These are phyloP conservation scores for Phytophthora aleatoria DNA, from an alignment of 352 stramenopile genomes.

Conservation along the genomic window DNA sequence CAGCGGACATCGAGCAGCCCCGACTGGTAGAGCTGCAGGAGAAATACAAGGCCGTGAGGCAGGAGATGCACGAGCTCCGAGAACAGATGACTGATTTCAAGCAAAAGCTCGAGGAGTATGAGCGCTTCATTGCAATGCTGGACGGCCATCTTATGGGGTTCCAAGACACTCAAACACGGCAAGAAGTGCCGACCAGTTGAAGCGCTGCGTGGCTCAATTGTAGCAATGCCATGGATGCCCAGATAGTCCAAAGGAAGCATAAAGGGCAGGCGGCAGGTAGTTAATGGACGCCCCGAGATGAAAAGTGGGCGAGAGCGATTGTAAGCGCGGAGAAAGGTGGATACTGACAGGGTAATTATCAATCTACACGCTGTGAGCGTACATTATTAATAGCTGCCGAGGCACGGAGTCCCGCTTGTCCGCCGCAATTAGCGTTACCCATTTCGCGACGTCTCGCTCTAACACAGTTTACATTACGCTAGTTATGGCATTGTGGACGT, in stretches of 20 bases:
- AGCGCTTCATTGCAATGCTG: constrained; percentile 55
- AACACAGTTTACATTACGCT: no score
- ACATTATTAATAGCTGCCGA: constrained; percentile 1
- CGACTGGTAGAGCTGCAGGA: constrained; percentile 39
- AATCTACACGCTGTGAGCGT: constrained; percentile 24
- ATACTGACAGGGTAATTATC: constrained; percentile 21
- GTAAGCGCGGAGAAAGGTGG: neutral
- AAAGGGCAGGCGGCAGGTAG: constrained; percentile 22
- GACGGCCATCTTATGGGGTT: constrained; percentile 51
- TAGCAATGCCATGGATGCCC: constrained; percentile 21
- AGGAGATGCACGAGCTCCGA: constrained; percentile 49
- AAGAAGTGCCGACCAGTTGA: constrained; percentile 30
- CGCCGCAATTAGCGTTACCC: constrained; percentile 3
- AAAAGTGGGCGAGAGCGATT: constrained; percentile 5
- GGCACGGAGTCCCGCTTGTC: constrained; percentile 12
- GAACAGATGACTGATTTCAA: constrained; percentile 50
- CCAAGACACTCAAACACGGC: constrained; percentile 32
- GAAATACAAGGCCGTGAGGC: constrained; percentile 44
- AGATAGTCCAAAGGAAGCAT: constrained; percentile 26
- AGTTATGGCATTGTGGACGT: no score
- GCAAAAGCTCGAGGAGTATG: constrained; percentile 52
- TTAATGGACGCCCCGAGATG: constrained; percentile 3
- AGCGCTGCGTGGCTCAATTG: constrained; percentile 3
- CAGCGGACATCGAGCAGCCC: constrained; percentile 36
- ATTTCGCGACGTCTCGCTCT: constrained; percentile 5